A percentile compares a stretch with the other conserved stretches of the same genome.
phyloP scores from a whole-genome alignment of 2,329 filamentous ascomycete genomes.

The Colletotrichum cuscutae region DNA sequence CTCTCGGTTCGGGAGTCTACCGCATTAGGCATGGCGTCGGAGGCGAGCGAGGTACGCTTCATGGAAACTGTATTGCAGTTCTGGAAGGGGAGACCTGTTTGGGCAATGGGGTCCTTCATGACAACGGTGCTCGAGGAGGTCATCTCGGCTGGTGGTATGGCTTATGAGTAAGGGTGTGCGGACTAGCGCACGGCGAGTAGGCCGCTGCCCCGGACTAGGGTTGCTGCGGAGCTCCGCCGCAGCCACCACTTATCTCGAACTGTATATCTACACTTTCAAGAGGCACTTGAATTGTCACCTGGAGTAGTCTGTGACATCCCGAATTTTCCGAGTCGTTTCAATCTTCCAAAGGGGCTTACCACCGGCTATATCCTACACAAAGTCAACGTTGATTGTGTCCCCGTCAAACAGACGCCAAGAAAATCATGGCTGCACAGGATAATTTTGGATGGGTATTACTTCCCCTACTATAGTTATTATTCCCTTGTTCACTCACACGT shows the following conservation, averaged over 20 bases:
- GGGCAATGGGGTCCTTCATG: slow-evolving; percentile 35
- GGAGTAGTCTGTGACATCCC: neutral
- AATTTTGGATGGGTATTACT: slow-evolving; percentile 23
- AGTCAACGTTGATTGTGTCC: neutral
- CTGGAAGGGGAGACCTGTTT: slow-evolving; percentile 35
- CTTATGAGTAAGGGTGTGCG: slow-evolving; percentile 9
- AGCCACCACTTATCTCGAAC: neutral
- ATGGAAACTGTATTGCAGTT: slow-evolving; percentile 33
- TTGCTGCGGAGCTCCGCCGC: slow-evolving; percentile 25
- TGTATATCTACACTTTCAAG: slow-evolving; percentile 18
- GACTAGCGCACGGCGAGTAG: slow-evolving; percentile 5
- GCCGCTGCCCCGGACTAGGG: neutral
- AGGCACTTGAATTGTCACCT: neutral
- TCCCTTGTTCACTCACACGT: neutral
- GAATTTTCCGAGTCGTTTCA: slow-evolving; percentile 5
- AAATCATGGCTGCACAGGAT: slow-evolving; percentile 3
- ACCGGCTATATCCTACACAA: no score
- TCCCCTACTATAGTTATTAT: neutral
- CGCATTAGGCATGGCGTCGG: slow-evolving; percentile 21
- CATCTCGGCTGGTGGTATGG: slow-evolving; percentile 17
- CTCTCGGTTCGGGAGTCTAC: slow-evolving; percentile 18
- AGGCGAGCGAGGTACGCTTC: slow-evolving; percentile 33
- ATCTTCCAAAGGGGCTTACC: neutral
- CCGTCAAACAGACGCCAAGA: neutral
- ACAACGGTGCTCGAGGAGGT: slow-evolving; percentile 35